Percentiles rank a stretch among this genome's conserved stretches.
Conservation (phyloP, 179 eudicot species). For the Silene noctiflora region DNA sequence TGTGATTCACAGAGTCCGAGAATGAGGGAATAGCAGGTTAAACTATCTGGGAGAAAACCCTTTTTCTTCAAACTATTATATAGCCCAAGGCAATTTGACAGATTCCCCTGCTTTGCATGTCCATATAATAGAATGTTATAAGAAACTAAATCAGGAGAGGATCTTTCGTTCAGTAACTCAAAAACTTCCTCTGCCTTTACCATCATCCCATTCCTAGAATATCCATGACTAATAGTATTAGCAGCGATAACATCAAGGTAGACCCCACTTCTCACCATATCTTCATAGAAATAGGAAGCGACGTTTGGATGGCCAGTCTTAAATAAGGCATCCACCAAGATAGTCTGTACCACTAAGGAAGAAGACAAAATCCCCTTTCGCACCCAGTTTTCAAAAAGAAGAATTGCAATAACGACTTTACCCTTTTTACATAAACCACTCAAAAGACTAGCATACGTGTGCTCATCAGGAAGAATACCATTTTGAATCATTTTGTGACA, state of each 20-base stretch:
- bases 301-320: slow-evolving; percentile 49
- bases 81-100: slow-evolving; percentile 45
- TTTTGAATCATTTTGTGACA: slow-evolving; percentile 59
- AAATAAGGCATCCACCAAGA: slow-evolving; percentile 57
- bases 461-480: slow-evolving; percentile 53
- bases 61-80: slow-evolving; percentile 39
- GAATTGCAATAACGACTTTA: slow-evolving; percentile 55
- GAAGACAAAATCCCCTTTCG: slow-evolving; percentile 40
- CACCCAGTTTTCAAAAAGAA: slow-evolving; percentile 39
- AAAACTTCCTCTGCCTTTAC: slow-evolving; percentile 41
- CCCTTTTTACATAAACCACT: slow-evolving; percentile 61
- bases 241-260: slow-evolving; percentile 50
- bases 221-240: slow-evolving; percentile 70
- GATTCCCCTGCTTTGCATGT: slow-evolving; percentile 47
- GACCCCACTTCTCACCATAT: slow-evolving; percentile 45
- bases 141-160: slow-evolving; percentile 58
- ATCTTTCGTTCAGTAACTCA: slow-evolving; percentile 33
- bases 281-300: slow-evolving; percentile 53
- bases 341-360: slow-evolving; percentile 46
- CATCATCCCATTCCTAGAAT: slow-evolving; percentile 56
- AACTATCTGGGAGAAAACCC: slow-evolving; percentile 59
- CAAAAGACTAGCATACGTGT: slow-evolving; percentile 56
- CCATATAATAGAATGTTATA: slow-evolving; percentile 84
- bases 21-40: slow-evolving; percentile 61
- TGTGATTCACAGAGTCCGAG: slow-evolving; percentile 55